Evolutionary conservation across 2,329 filamentous ascomycete genomes (phyloP), one percentile per base, ranked within the genome.

Genomic region (Colletotrichum navitas): DNA sequence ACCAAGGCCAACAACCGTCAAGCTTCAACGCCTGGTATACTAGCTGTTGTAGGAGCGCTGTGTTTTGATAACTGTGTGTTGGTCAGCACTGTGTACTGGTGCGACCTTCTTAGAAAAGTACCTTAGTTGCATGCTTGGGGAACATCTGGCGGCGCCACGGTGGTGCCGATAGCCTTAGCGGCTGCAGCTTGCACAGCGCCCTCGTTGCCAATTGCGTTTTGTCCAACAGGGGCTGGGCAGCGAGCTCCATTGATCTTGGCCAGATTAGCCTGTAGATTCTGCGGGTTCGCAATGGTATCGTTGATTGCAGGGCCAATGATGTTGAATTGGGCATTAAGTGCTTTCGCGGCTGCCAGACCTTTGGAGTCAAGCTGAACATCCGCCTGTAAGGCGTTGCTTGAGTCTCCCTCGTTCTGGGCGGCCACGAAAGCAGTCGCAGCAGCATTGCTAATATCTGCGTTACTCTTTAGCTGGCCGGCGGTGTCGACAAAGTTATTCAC

Each of bases 401-500:
- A 54, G 51, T 32, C 51, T 11, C 51, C 51, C 51, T 54, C 51
- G 51, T 21, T 32, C 51, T 54, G 51, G 16, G 51, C 51, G 10
- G 51, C 51, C 12, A 54, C 51, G 7, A 54, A 54, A 12, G 51
- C 51, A 6, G 51, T 54, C 7, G 51, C 51, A 16, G 51, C 51
- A 16, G 51, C 51, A 5, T 54, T 54, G 26, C 51, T 54, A 26
- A 54, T 54, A 2, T 54, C 51, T 3, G 26, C 29, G 16, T 54
- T 54, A 16, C 29, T 54, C 51, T 54, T 54, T 0, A 54, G 51
- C 51, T 54, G 26, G 26, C 51, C 51, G 29, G 51, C 51, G 8
- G 51, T 32, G 51, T 54, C 51, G 16, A 54, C 51, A 32, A 54
- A 54, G 51, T 54, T 54, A 3, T 54, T 54, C 8, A 54, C 51